Conservation (phyloP, 2,329 filamentous ascomycete species). For the Cladophialophora bantiana region DNA sequence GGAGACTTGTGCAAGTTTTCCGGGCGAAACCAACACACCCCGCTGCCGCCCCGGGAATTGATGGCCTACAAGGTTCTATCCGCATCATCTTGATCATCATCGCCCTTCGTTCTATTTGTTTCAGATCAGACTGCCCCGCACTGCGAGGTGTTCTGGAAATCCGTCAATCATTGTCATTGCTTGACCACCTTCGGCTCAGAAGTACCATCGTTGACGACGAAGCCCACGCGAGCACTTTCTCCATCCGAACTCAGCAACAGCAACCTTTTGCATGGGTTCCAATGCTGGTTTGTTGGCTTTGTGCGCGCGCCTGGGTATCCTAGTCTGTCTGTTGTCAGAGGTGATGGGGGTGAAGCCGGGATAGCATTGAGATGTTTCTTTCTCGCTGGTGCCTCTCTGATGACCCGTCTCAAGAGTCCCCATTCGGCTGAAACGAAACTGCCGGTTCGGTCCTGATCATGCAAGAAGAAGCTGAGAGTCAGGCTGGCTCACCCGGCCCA, state of each 20-base stretch:
- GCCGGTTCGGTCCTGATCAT: neutral
- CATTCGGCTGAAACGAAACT: neutral
- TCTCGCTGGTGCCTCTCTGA: neutral
- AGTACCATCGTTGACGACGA: neutral
- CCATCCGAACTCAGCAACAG: neutral
- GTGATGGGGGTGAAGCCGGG: neutral
- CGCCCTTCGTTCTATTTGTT: neutral
- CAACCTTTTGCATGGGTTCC: neutral
- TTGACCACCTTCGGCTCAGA: too few species aligned
- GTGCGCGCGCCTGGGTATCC: neutral
- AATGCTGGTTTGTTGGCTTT: neutral
- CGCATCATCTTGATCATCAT: neutral
- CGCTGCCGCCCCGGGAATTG: neutral
- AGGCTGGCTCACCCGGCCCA: slow-evolving; percentile 20
- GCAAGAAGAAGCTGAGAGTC: slow-evolving; percentile 29
- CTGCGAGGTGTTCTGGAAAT: neutral
- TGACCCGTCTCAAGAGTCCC: neutral
- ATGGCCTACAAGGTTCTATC: neutral
- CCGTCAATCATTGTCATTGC: neutral
- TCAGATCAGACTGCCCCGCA: too few species aligned
- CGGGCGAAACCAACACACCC: too few species aligned
- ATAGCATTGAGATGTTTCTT: neutral
- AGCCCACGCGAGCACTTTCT: neutral
- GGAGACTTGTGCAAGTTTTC: too few species aligned
- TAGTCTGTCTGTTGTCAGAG: neutral